A percentile compares a stretch with the other conserved stretches of the same genome.
phyloP scores from a whole-genome alignment of 257 asterid genomes.

The Jacaranda copaia region DNA sequence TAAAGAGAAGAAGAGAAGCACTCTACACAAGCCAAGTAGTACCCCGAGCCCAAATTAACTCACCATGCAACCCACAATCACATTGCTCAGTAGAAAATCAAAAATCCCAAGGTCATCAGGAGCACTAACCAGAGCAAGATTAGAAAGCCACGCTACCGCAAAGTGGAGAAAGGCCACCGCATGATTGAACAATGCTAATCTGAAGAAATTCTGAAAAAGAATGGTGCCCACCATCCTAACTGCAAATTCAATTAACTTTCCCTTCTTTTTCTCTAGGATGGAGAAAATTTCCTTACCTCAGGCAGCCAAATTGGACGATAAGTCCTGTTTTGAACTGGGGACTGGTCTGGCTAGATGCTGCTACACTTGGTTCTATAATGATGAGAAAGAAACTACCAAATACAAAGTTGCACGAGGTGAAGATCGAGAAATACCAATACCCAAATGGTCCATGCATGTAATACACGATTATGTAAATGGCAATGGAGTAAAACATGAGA shows the following conservation, averaged over 20 bases:
- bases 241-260: constrained; percentile 25
- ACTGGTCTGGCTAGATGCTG: no score
- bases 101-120: constrained; percentile 28
- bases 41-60: constrained; percentile 34
- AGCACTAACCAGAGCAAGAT: constrained; percentile 15
- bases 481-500: not conserved
- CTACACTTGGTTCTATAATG: no score
- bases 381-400: no score
- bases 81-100: constrained; percentile 36
- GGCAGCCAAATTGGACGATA: no score
- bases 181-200: constrained; percentile 24
- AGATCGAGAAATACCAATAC: no score
- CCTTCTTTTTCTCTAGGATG: not conserved
- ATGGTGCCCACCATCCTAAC: constrained; percentile 30
- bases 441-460: no score
- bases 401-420: no score
- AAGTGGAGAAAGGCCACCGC: constrained; percentile 35
- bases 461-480: no score
- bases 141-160: constrained; percentile 37
- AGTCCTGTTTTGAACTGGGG: no score
- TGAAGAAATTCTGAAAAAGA: constrained; percentile 32
- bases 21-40: constrained; percentile 37
- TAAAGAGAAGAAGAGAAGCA: constrained; percentile 13
- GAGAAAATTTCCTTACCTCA: not conserved
- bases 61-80: constrained; percentile 38